phyloP scores from a whole-genome alignment of 495 filamentous ascomycete species.

The Coniosporium apollinis region DNA sequence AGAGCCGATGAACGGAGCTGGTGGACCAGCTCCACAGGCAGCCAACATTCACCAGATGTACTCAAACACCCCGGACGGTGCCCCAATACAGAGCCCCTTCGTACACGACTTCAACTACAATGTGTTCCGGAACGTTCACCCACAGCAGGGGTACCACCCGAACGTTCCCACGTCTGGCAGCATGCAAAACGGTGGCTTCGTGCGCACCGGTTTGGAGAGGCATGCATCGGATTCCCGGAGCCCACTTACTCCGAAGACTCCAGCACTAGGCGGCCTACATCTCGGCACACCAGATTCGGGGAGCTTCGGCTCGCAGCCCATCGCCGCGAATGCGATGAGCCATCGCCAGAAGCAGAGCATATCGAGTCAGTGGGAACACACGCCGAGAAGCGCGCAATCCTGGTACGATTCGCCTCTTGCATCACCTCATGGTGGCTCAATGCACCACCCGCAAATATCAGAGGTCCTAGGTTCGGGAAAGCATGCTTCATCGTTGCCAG shows the following conservation, averaged over 20 bases:
- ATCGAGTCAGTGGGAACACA: slow-evolving; percentile 68
- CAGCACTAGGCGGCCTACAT: slow-evolving; percentile 38
- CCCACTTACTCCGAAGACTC: slow-evolving; percentile 67
- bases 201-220: slow-evolving; percentile 35
- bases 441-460: slow-evolving; percentile 44
- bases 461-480: slow-evolving; percentile 53
- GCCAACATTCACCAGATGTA: slow-evolving; percentile 51
- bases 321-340: slow-evolving; percentile 36
- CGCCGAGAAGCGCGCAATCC: slow-evolving; percentile 60
- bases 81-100: slow-evolving; percentile 77
- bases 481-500: slow-evolving; percentile 52
- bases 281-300: slow-evolving; percentile 42
- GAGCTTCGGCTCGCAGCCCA: slow-evolving; percentile 58
- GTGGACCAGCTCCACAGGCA: slow-evolving; percentile 17
- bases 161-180: slow-evolving; percentile 3
- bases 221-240: slow-evolving; percentile 53
- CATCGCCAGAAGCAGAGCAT: slow-evolving; percentile 65
- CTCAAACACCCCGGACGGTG: slow-evolving; percentile 75
- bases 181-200: slow-evolving; percentile 22
- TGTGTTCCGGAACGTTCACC: slow-evolving; percentile 42
- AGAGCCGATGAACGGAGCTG: slow-evolving; percentile 8
- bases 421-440: slow-evolving; percentile 25
- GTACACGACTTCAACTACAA: slow-evolving; percentile 57
- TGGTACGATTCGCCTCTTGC: slow-evolving; percentile 64
- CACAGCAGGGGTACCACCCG: slow-evolving; percentile 9